Base-by-base conservation (phyloP, 2,329 filamentous ascomycete genomes). In the Arthrobotrys musiformis region DNA sequence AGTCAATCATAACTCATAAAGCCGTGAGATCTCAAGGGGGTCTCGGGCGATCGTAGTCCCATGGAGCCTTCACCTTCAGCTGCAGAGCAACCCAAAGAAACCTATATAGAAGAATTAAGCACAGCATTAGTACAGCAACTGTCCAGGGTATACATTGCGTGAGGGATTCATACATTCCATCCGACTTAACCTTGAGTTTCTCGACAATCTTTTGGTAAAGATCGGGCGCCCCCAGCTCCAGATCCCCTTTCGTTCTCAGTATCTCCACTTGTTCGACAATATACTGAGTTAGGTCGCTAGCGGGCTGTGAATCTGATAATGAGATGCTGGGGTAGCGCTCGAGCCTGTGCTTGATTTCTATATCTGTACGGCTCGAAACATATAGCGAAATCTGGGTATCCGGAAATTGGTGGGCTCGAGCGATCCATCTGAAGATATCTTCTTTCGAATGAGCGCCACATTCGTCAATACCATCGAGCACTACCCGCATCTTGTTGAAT, bases 21-120 rank as follows among this genome's bases (percentile, higher is more conserved):
- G n/a, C n/a, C n/a, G n/a, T 33, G 30, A 4, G 9, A 9, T 9
- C 30, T 9, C 30, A 4, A 33, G 9, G 30, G 30, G 9, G 30
- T 33, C 4, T 33, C 30, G 30, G 30, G 30, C 30, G 4, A 33
- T 33, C 9, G 30, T 9, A 5, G 30, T 33, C 9, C 30, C 30
- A 33, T 33, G 5, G 37, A 9, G 15, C 19, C 13, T 28, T 4
- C 24, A 66, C 69, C 24, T 62, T 74, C 30, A 74, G 42, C 58
- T 83, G 82, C 26, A 83, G 82, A 19, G 77, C 81, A 7, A 81
- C 80, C 82, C 81, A 83, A 19, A 83, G 78, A 68, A 83, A 82
- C 82, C 82, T 83, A 35, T 15, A 4, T 17, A 13, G 26, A n/a
- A 5, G 8, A 19, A 19, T 44, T 4, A 19, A 19, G 19, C 9